Base-by-base conservation (phyloP, 2,329 filamentous ascomycete species). In the Aureobasidium sp. region DNA sequence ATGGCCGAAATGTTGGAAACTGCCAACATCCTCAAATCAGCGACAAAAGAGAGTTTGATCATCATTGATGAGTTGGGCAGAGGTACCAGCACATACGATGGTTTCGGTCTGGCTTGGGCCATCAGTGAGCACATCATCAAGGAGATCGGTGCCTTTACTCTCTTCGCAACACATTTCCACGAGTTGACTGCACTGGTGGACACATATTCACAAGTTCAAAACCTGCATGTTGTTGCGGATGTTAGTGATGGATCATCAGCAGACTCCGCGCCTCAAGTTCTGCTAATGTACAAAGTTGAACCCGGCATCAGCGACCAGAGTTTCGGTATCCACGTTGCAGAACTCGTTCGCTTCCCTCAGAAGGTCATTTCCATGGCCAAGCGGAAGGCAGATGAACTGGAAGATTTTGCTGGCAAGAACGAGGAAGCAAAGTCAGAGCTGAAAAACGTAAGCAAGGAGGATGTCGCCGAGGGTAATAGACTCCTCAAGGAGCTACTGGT, bases 1-100 rank as follows among this genome's bases (percentile, higher is more conserved):
- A 99, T 99, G 95, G 94, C 94, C 1, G 94, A 99, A 78, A 99
- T 99, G 94, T 84, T 99, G 25, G 94, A 99, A 74, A 99, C 94
- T 1, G 91, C 94, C 67, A 97, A 97, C 73, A 99, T 99, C 67
- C 86, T 99, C 71, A 97, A 97, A 77, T 95, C 91, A 0, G 94
- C 94, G 1, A 99, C 94, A 0, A 86, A 88, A 36, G 94, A 99
- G 73, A 96, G 91, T 5, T 83, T 99, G 59, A 97, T 99, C 77
- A 97, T 99, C 75, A 97, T 99, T 68, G 95, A 99, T 74, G 94
- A 99, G 74, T 85, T 99, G 2, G 94, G 94, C 55, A 90, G 94
- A 64, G 94, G 94, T 62, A 99, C 94, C 0, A 97, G 91, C 65
- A 99, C 95, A 0, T 99, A 99, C 73, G 95, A 99, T 73, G 94